A percentile compares a stretch with the other conserved stretches of the same genome.
Evolutionary conservation across 2,329 filamentous ascomycete genomes (phyloP).

Genomic region (Clathrospora elynae): DNA sequence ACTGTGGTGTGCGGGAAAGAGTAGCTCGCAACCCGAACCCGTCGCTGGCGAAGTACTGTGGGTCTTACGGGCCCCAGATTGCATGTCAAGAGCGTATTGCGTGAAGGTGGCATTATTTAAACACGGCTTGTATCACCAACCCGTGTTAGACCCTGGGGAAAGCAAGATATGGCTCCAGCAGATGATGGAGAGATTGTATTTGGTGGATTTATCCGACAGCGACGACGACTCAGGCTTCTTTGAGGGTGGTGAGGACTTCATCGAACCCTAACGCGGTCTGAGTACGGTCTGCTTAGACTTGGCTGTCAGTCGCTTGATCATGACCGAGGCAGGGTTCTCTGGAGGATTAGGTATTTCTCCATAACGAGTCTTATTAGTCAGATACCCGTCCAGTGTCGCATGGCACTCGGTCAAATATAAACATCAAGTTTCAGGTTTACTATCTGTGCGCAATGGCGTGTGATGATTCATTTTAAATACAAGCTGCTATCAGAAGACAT

Average conservation of each 20-base stretch:
- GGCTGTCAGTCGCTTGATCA: no score
- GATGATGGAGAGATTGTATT: background rate
- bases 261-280: no score
- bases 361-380: no score
- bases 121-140: conserved; percentile 1
- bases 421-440: background rate
- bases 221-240: background rate
- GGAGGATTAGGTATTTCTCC: no score
- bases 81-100: background rate
- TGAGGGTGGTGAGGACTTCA: no score
- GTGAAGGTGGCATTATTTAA: background rate
- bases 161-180: conserved; percentile 2
- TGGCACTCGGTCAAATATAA: conserved; percentile 5
- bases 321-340: no score
- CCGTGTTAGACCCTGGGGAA: conserved; percentile 1
- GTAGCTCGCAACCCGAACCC: conserved; percentile 5
- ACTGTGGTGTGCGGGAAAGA: conserved; percentile 1
- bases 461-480: no score
- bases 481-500: no score
- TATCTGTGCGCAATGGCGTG: no score
- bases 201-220: conserved; percentile 1
- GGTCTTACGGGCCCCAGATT: background rate
- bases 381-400: conserved; percentile 3
- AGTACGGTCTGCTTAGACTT: no score
- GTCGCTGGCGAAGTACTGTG: background rate